A percentile compares a stretch with the other conserved stretches of the same genome.
These are phyloP conservation scores for Teunomyces gatunensis DNA, from an alignment of 805 yeast genomes.

Conservation along the genomic window DNA sequence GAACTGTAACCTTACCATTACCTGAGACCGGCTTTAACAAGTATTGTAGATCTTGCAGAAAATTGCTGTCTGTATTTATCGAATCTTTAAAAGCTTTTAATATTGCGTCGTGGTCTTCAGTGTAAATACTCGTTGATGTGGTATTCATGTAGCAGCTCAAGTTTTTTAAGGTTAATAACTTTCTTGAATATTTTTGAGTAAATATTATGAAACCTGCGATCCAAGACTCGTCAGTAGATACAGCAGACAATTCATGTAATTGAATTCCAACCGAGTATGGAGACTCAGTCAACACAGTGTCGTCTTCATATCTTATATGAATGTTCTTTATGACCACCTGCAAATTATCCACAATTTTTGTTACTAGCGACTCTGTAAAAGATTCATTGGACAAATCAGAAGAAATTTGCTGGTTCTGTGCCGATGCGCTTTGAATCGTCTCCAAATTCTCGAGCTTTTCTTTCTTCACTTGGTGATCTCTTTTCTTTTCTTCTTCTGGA, in stretches of 20 bases:
- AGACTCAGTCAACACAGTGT: slow-evolving; percentile 58
- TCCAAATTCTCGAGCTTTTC: slow-evolving; percentile 68
- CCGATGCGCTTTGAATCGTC: slow-evolving; percentile 51
- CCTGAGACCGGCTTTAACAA: slow-evolving; percentile 88
- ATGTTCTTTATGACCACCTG: slow-evolving; percentile 90
- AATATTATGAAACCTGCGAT: slow-evolving; percentile 78
- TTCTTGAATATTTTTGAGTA: slow-evolving; percentile 64
- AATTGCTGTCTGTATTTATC: slow-evolving; percentile 29
- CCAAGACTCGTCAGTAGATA: slow-evolving; percentile 86
- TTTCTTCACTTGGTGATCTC: slow-evolving; percentile 59
- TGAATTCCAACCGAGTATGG: slow-evolving; percentile 86
- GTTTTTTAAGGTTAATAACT: slow-evolving; percentile 70
- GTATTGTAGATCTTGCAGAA: slow-evolving; percentile 40
- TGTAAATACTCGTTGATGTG: slow-evolving; percentile 34
- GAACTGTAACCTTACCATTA: slow-evolving; percentile 73
- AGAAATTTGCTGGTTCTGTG: slow-evolving; percentile 24
- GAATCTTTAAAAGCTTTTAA: slow-evolving; percentile 47
- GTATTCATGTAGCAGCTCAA: slow-evolving; percentile 86
- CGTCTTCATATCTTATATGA: slow-evolving; percentile 90
- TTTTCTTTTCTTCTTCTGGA: slow-evolving; percentile 55
- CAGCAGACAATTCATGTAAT: slow-evolving; percentile 83
- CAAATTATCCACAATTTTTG: slow-evolving; percentile 88
- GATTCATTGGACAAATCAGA: slow-evolving; percentile 59
- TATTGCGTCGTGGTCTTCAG: slow-evolving; percentile 48
- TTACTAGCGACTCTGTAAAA: slow-evolving; percentile 80